Conservation (phyloP, 1,139 yeast species). For the Zygoascus meyerae region DNA sequence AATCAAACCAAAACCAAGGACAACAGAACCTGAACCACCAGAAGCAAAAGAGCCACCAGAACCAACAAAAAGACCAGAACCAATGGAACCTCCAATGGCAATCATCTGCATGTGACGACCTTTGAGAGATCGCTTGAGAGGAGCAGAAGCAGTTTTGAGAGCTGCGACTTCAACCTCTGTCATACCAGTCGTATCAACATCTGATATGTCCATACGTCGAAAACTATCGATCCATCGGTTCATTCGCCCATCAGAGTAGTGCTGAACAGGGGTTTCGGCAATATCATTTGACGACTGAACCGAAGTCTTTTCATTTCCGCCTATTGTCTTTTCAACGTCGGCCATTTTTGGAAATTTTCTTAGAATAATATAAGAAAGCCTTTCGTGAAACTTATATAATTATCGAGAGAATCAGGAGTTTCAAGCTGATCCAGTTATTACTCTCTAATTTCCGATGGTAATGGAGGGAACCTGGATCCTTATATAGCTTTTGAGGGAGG, state of each 20-base stretch:
- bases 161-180: slow-evolving; percentile 25
- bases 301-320: slow-evolving; percentile 6
- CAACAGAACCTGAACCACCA: slow-evolving; percentile 65
- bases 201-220: slow-evolving; percentile 24
- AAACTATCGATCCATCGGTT: slow-evolving; percentile 26
- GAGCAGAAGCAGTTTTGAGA: slow-evolving; percentile 49
- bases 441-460: no score
- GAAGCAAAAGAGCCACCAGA: slow-evolving; percentile 50
- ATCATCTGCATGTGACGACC: slow-evolving; percentile 72
- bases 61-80: slow-evolving; percentile 70
- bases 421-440: no score
- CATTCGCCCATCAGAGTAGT: slow-evolving; percentile 14
- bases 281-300: slow-evolving; percentile 5
- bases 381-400: no score
- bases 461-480: no score
- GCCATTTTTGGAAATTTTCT: no score
- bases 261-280: slow-evolving; percentile 1
- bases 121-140: slow-evolving; percentile 59
- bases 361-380: no score
- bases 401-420: no score
- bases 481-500: no score
- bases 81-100: slow-evolving; percentile 86
- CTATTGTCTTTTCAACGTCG: slow-evolving; percentile 7
- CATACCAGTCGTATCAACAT: slow-evolving; percentile 28
- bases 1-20: slow-evolving; percentile 47